Evolutionary conservation across 306 rosid genomes (phyloP).

Genomic region (Geum urbanum): DNA sequence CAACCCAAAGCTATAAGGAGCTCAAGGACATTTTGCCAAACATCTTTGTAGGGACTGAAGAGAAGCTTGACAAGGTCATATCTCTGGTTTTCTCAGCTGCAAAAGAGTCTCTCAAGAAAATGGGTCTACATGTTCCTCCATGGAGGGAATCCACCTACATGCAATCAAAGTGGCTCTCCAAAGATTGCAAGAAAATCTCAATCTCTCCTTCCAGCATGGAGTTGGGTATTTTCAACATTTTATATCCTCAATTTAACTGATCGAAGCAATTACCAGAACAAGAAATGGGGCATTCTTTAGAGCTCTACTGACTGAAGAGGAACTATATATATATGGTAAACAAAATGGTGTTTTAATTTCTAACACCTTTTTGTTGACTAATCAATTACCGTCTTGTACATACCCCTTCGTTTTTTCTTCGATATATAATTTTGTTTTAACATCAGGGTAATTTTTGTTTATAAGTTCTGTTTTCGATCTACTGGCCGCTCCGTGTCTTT

Average conservation of each 20-base stretch:
- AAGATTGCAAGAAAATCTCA: slow-evolving; percentile 32
- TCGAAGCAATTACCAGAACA: too few species aligned
- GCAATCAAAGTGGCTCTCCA: slow-evolving; percentile 48
- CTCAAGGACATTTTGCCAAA: slow-evolving; percentile 49
- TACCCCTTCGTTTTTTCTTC: background rate
- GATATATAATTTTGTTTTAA: too few species aligned
- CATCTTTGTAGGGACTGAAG: slow-evolving; percentile 58
- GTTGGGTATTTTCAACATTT: background rate
- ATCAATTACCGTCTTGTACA: background rate
- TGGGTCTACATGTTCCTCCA: slow-evolving; percentile 74
- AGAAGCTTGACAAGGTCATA: slow-evolving; percentile 44
- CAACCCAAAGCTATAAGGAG: slow-evolving; percentile 47
- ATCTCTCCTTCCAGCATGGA: slow-evolving; percentile 21
- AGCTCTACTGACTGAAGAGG: background rate
- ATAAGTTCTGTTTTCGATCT: too few species aligned
- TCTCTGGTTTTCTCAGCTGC: slow-evolving; percentile 63
- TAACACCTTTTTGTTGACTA: background rate
- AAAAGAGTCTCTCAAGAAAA: slow-evolving; percentile 62
- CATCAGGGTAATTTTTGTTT: slow-evolving; percentile 13
- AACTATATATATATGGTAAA: background rate
- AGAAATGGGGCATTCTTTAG: background rate
- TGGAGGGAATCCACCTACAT: slow-evolving; percentile 71
- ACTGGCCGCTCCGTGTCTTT: background rate
- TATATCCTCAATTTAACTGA: background rate
- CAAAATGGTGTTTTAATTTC: background rate